These are phyloP conservation scores for Paralagenidium karlingii DNA, from an alignment of 352 stramenopile genomes.

Conservation along the genomic window DNA sequence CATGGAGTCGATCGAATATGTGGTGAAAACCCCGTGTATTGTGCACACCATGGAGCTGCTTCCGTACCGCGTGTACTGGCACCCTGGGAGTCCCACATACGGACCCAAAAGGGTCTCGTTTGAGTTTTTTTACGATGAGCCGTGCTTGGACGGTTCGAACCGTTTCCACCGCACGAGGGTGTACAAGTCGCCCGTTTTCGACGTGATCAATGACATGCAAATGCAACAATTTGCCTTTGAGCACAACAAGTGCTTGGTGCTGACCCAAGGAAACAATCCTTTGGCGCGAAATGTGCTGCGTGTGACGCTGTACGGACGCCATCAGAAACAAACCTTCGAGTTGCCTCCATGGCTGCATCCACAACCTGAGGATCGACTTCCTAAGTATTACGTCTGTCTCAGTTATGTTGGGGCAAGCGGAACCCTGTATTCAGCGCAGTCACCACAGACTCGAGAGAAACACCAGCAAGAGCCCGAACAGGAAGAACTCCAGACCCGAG, in stretches of 20 bases:
- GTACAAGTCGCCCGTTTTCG: slow-evolving; percentile 43
- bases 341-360: slow-evolving; percentile 31
- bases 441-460: too few relatives aligned
- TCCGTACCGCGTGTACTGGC: slow-evolving; percentile 69
- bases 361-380: too few relatives aligned
- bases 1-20: slow-evolving; percentile 58
- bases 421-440: too few relatives aligned
- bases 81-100: slow-evolving; percentile 58
- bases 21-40: slow-evolving; percentile 21
- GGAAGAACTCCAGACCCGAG: too few relatives aligned
- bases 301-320: slow-evolving; percentile 38
- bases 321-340: slow-evolving; percentile 34
- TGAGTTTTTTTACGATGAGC: slow-evolving; percentile 20
- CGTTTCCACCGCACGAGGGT: slow-evolving; percentile 4
- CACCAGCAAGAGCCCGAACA: too few relatives aligned
- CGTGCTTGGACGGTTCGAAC: background rate
- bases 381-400: slow-evolving; percentile 69
- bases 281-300: slow-evolving; percentile 33
- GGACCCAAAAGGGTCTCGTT: slow-evolving; percentile 42
- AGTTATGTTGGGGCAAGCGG: slow-evolving; percentile 33
- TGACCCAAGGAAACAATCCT: slow-evolving; percentile 22
- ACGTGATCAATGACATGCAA: slow-evolving; percentile 48
- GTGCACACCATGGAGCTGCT: slow-evolving; percentile 36
- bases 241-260: slow-evolving; percentile 28
- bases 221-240: too few relatives aligned